phyloP scores from a whole-genome alignment of 768 basidiomycete genomes.

The Auriscalpium microsporum region DNA sequence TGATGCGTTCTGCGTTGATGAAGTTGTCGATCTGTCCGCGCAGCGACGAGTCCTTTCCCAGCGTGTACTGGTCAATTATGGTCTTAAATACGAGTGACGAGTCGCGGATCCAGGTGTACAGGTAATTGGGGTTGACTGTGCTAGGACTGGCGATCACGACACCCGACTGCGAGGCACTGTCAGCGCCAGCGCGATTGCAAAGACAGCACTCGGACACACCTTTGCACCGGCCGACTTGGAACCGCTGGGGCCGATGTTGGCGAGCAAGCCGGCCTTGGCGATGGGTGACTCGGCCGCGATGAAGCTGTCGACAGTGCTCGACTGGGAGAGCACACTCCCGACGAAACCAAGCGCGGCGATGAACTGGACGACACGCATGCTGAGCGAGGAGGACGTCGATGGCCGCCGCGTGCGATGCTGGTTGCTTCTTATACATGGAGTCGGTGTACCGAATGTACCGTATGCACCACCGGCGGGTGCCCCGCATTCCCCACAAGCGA shows the following conservation, averaged over 20 bases:
- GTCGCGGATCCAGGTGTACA: constrained; percentile 74
- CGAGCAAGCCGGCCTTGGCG: constrained; percentile 54
- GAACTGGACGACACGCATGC: not conserved
- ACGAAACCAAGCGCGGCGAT: constrained; percentile 22
- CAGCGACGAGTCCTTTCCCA: constrained; percentile 43
- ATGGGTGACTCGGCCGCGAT: constrained; percentile 44
- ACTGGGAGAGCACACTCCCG: constrained; percentile 13
- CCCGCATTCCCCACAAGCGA: no score
- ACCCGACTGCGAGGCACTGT: constrained; percentile 20
- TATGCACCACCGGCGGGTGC: no score
- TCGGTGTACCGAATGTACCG: no score
- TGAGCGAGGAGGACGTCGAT: not conserved
- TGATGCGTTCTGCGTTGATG: constrained; percentile 39
- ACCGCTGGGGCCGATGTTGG: constrained; percentile 60
- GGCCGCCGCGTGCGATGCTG: no score
- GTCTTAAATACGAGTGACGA: constrained; percentile 63
- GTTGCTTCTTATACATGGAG: no score
- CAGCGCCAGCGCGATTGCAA: not conserved
- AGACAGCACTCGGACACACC: constrained; percentile 13
- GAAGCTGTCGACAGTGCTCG: constrained; percentile 39
- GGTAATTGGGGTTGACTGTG: constrained; percentile 41
- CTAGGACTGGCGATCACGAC: constrained; percentile 34
- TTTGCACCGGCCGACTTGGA: constrained; percentile 45
- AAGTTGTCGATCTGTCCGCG: constrained; percentile 49
- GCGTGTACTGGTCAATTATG: constrained; percentile 42